Percentiles rank a stretch among this genome's conserved stretches.
Conservation (phyloP, 805 yeast species). For the Maudiozyma pseudohumilis region DNA sequence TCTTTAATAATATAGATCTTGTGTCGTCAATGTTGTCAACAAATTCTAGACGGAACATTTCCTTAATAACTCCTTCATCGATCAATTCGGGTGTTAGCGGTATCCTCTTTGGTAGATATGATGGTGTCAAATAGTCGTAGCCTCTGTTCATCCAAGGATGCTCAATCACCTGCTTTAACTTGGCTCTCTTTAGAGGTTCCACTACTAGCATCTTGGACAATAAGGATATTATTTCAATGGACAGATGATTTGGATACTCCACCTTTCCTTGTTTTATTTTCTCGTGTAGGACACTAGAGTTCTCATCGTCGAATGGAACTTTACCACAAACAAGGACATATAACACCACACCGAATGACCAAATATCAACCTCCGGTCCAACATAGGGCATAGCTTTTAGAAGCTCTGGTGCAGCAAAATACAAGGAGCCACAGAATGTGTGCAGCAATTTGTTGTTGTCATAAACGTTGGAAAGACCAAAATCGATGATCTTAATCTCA, state of each 20-base stretch:
- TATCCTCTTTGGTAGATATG: constrained; percentile 63
- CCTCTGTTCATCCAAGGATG: constrained; percentile 97
- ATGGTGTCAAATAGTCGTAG: constrained; percentile 56
- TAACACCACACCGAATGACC: constrained; percentile 96
- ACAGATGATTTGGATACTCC: constrained; percentile 77
- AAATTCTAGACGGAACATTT: constrained; percentile 71
- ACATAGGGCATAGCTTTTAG: constrained; percentile 83
- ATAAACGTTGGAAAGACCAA: constrained; percentile 85
- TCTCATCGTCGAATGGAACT: constrained; percentile 95
- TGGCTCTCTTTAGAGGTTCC: constrained; percentile 72
- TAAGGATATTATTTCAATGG: constrained; percentile 70
- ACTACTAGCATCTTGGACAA: constrained; percentile 87
- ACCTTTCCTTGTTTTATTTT: constrained; percentile 88
- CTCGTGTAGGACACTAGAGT: constrained; percentile 83
- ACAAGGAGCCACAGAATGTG: constrained; percentile 94
- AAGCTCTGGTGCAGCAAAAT: constrained; percentile 97
- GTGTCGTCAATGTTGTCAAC: constrained; percentile 54
- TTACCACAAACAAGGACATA: constrained; percentile 95
- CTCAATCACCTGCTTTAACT: constrained; percentile 62
- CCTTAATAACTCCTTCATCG: constrained; percentile 51
- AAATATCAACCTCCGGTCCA: constrained; percentile 96
- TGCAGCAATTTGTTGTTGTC: constrained; percentile 62
- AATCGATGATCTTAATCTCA: constrained; percentile 90
- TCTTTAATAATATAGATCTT: constrained; percentile 41
- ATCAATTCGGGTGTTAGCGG: constrained; percentile 43